phyloP scores from a whole-genome alignment of 1,284 basidiomycete genomes.

The Leucoagaricus sp. region DNA sequence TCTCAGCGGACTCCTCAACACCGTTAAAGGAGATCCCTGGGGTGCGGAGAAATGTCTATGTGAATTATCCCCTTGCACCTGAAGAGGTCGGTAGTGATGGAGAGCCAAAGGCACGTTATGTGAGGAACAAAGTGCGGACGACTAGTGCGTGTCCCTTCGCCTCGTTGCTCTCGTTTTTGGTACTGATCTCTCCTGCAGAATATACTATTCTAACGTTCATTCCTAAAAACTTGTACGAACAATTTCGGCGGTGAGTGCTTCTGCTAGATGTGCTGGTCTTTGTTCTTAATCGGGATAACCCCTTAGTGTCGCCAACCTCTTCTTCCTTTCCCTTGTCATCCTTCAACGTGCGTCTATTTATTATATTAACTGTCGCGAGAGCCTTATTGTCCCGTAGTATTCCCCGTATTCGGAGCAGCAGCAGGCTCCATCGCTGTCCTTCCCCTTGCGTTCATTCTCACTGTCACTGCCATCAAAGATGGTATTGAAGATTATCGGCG shows the following conservation, averaged over 20 bases:
- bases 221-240: constrained; percentile 93
- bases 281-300: constrained; percentile 16
- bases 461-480: constrained; percentile 93
- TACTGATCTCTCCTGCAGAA: constrained; percentile 47
- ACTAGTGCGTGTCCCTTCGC: constrained; percentile 66
- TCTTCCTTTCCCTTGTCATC: constrained; percentile 85
- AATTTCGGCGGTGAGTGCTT: constrained; percentile 69
- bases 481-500: constrained; percentile 94
- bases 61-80: constrained; percentile 70
- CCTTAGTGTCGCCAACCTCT: constrained; percentile 85
- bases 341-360: constrained; percentile 64
- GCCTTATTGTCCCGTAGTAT: constrained; percentile 51
- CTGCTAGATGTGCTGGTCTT: constrained; percentile 7
- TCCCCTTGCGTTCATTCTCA: constrained; percentile 86
- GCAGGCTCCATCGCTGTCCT: constrained; percentile 84
- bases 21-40: constrained; percentile 47
- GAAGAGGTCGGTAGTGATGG: constrained; percentile 71
- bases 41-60: constrained; percentile 74
- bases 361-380: background rate
- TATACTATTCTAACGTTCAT: constrained; percentile 92
- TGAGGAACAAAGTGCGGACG: constrained; percentile 93
- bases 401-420: constrained; percentile 89
- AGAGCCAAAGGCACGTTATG: constrained; percentile 79
- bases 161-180: constrained; percentile 13
- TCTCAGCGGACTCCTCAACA: constrained; percentile 31